Conservation (phyloP, 2,329 filamentous ascomycete species). For the Fusarium tanahbumbuense region DNA sequence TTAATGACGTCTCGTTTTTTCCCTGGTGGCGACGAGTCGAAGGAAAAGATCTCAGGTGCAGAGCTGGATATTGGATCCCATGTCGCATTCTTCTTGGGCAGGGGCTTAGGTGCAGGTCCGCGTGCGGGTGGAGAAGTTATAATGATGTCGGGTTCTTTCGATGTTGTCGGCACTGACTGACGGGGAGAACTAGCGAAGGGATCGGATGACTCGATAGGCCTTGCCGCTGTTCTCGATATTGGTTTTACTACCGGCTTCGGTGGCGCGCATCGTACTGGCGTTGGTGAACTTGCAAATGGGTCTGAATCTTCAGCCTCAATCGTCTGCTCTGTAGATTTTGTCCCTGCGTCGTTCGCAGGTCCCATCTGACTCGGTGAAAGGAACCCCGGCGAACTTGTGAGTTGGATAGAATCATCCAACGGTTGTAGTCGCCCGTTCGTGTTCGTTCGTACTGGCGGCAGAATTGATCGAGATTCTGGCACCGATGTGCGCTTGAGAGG, state of each 20-base stretch:
- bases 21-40: constrained; percentile 30
- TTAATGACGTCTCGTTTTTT: constrained; percentile 48
- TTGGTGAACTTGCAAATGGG: constrained; percentile 53
- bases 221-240: neutral
- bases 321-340: neutral
- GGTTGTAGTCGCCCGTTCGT: constrained; percentile 5
- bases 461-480: constrained; percentile 2
- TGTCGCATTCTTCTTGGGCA: constrained; percentile 31
- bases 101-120: constrained; percentile 3
- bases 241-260: constrained; percentile 2
- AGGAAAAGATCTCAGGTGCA: constrained; percentile 55
- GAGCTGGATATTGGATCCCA: constrained; percentile 68
- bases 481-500: constrained; percentile 32
- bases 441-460: constrained; percentile 16
- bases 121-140: constrained; percentile 8
- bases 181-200: constrained; percentile 35
- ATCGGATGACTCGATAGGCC: constrained; percentile 36
- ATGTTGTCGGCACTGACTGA: neutral
- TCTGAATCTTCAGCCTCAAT: constrained; percentile 42
- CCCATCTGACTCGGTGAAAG: neutral
- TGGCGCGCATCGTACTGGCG: constrained; percentile 1
- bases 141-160: constrained; percentile 13
- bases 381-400: constrained; percentile 52
- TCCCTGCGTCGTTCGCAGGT: neutral
- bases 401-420: constrained; percentile 49